Evolutionary conservation across 1,284 basidiomycete species (phyloP), one percentile per base, ranked within the genome.

Genomic region (Earliella scabrosa): DNA sequence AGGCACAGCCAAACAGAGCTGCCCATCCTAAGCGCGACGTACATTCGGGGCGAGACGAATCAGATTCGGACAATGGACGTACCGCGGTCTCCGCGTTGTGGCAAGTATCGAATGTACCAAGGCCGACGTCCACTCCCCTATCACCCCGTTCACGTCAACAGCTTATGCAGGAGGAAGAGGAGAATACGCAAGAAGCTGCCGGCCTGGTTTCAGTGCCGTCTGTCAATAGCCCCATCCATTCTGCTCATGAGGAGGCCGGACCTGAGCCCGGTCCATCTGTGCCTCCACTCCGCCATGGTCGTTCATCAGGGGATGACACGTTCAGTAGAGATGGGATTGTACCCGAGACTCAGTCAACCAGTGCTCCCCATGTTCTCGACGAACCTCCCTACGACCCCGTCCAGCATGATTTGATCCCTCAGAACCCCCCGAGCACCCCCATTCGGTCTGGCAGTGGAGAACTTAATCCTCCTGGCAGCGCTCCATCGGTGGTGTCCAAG

Each of bases 301-400:
- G 51, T 3, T 46, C 59, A 14, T 51, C 40, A 13, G 54, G 47
- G 21, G 52, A 63, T n/a, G 61, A 63, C 34, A 61, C 61, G 2
- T 63, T 62, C 52, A 65, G 64, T 27, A 51, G 58, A 26, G 59
- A 62, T 4, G 62, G 58, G 8, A 58, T 66, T 14, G 62, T 66
- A 2, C 64, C 64, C 6, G 60, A 58, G 34, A 66, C 62, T 3
- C 62, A 66, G 35, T 21, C 56, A 1, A 20, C 29, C 4, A 10
- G 21, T 2, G 35, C 20, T 23, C 20, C 45, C 11, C 35, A 35
- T 9, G 23, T 24, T 27, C 27, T 45, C 13, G 44, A 50, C n/a
- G 32, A 31, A 4, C 50, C 21, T 10, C n/a, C 26, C n/a, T 46
- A 45, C 14, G 39, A 45, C 7, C 32, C 57, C 20, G 13, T 56